Evolutionary conservation across 2,329 filamentous ascomycete genomes (phyloP), one percentile per base, ranked within the genome.

Genomic region (Leptographium lundbergii): DNA sequence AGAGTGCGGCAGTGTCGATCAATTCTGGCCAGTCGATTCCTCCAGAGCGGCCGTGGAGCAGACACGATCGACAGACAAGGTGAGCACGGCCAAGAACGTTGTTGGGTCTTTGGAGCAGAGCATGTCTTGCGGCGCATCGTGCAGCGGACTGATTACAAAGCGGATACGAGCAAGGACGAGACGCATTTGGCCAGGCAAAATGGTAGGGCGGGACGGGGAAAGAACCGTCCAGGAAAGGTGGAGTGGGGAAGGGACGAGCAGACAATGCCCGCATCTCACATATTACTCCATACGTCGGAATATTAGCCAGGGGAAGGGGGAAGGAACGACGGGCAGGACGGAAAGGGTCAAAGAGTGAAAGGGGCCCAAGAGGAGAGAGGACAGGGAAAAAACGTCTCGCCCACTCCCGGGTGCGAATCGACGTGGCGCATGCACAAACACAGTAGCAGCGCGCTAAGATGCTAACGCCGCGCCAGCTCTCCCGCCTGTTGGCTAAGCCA

Each of bases 21-120:
- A 51, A 57, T 39, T 51, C 25, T 57, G 57, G 61, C 58, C 61
- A 63, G 58, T 61, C 56, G 56, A 60, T 61, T 58, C 9, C 9
- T 39, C 29, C 51, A 19, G 27, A 24, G 24, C 42, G 7, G 42
- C 42, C 42, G 42, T 45, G 19, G 42, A 45, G 42, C 42, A 45
- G 42, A 45, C 42, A 45, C 42, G 42, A 45, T 45, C 42, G 42
- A 45, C 42, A 45, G 42, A 45, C 42, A 45, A 45, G 42, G 42
- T 19, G 39, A 42, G 42, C 42, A 42, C 39, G 39, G 39, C 39
- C 39, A 42, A 19, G 39, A 42, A 42, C 11, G 39, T 19, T 42
- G 39, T 42, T 19, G 39, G 39, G 39, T 17, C 19, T 7, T 42
- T 19, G 6, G 42, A n/a, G 19, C 6, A 13, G 14, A 5, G 39